These are phyloP conservation scores for Scedosporium aurantiacum DNA, from an alignment of 2,329 filamentous ascomycete species.

Conservation along the genomic window DNA sequence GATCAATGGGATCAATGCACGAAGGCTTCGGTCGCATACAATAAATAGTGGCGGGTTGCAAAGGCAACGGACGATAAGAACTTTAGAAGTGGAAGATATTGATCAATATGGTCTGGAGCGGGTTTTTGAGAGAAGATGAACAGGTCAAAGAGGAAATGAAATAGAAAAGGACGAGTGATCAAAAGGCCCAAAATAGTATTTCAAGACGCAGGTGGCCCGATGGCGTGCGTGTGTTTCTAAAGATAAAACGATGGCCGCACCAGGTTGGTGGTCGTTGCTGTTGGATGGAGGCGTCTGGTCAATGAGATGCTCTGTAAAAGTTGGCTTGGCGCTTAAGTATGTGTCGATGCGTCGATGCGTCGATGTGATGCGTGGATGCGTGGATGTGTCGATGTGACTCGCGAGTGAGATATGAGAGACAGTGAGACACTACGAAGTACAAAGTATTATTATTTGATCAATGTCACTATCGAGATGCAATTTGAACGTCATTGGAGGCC, in stretches of 20 bases:
- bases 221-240: neutral
- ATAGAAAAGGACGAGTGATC: neutral
- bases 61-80: no score
- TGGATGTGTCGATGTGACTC: no score
- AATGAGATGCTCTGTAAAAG: neutral
- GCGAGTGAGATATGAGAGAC: no score
- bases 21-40: no score
- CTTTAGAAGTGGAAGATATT: neutral
- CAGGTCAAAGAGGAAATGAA: neutral
- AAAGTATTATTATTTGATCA: no score
- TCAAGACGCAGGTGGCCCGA: neutral
- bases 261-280: no score
- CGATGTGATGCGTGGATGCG: no score
- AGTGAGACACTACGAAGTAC: no score
- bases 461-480: neutral
- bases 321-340: neutral
- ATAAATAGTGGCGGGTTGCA: no score
- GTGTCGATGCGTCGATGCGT: no score
- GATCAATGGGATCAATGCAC: no score
- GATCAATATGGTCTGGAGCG: neutral
- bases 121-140: neutral
- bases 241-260: neutral
- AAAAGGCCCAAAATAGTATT: neutral
- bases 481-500: conserved; percentile 8
- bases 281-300: neutral